These are phyloP conservation scores for Colletotrichum chrysophilum DNA, from an alignment of 2,329 filamentous ascomycete species.

Conservation along the genomic window DNA sequence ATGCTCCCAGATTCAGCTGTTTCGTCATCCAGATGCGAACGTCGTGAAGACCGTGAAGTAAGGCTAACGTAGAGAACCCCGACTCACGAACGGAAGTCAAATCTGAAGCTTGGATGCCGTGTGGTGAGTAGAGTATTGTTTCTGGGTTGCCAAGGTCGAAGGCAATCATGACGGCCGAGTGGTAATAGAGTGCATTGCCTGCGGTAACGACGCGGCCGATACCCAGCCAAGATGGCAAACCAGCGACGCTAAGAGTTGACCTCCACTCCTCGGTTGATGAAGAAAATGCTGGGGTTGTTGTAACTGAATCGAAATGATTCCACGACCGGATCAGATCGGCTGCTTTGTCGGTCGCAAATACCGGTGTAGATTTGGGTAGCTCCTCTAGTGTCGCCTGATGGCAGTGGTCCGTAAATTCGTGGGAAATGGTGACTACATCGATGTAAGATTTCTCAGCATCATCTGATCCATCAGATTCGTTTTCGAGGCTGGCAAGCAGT, in stretches of 20 bases:
- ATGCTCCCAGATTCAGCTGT: conserved; percentile 68
- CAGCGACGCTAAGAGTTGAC: conserved; percentile 18
- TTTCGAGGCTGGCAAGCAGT: conserved; percentile 55
- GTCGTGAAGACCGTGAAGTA: conserved; percentile 70
- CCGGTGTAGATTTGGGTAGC: conserved; percentile 55
- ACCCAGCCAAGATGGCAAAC: conserved; percentile 64
- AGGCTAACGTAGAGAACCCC: conserved; percentile 56
- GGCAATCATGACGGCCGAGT: conserved; percentile 64
- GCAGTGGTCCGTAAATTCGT: conserved; percentile 75
- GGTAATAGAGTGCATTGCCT: conserved; percentile 63
- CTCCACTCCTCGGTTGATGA: conserved; percentile 28
- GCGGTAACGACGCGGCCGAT: conserved; percentile 61
- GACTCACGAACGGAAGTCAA: conserved; percentile 48
- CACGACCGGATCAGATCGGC: conserved; percentile 61
- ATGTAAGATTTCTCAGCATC: conserved; percentile 43
- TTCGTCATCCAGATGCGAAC: conserved; percentile 54
- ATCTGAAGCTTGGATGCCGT: conserved; percentile 31
- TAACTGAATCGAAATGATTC: conserved; percentile 63
- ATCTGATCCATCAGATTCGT: conserved; percentile 6
- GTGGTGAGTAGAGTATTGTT: conserved; percentile 18
- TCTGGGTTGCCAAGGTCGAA: conserved; percentile 44
- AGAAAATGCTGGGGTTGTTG: conserved; percentile 52
- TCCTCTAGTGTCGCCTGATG: conserved; percentile 65
- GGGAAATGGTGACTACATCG: conserved; percentile 64
- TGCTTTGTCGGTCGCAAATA: conserved; percentile 66